Evolutionary conservation across 2,329 filamentous ascomycete species (phyloP), one percentile per base, ranked within the genome.

Genomic region (Waltergamsia citrina): DNA sequence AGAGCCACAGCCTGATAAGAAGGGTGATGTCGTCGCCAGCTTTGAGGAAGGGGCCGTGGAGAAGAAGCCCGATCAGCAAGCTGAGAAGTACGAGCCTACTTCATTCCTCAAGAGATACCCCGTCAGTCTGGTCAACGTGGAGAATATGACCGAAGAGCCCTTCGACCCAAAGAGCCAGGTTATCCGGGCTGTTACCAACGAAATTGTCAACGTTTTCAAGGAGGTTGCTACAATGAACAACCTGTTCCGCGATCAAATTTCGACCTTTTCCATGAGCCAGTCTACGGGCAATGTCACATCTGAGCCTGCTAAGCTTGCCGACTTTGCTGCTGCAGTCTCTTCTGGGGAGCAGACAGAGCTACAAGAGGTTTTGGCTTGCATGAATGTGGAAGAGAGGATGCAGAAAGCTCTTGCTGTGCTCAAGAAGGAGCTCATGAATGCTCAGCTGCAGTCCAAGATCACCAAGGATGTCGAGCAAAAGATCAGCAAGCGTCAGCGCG

Each of bases 131-230:
- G 92, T 94, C 45, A 93, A 94, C 46, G 88, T 96, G 25, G 87
- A 96, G 41, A 98, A 98, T 48, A 69, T 98, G 35, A 68, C 70
- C 1, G 92, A 98, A 49, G 83, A 94, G 50, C 81, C 87, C 1
- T 85, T 85, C 53, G 92, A 96, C 55, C 81, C 86, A 51, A 93
- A 90, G 60, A 92, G 83, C 50, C 81, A 81, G 14, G 79, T 92
- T 22, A 87, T 96, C 39, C 81, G 86, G 36, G 92, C 92, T 10
- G 78, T 98, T 29, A 92, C 90, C 32, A 94, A 90, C 50, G 93
- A 98, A 62, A 96, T 98, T 41, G 87, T 98, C 53, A 96, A 95
- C 54, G 92, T 94, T 1, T 96, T 95, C 69, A 96, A 95, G 62
- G 88, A 96, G 55, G 86, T 98, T 35, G 90, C 90, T 8, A 82